Evolutionary conservation across 2,329 filamentous ascomycete genomes (phyloP).

Genomic region (Ceratocystis smalleyi): DNA sequence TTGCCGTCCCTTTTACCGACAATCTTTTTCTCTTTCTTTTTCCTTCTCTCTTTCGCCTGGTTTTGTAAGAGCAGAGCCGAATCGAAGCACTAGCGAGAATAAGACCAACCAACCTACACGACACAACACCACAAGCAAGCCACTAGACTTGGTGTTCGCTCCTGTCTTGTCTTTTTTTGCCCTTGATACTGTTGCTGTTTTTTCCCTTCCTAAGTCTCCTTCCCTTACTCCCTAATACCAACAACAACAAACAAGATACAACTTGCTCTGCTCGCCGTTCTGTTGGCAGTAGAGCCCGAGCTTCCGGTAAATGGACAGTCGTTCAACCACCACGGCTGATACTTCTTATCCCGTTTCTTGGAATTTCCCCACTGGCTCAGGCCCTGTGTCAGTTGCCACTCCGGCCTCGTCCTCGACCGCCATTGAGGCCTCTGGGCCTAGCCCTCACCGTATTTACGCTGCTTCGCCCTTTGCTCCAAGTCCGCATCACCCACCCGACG

Average conservation of each 20-base stretch:
- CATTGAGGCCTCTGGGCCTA: slow-evolving; percentile 12
- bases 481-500: slow-evolving; percentile 18
- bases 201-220: background rate
- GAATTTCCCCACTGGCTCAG: slow-evolving; percentile 22
- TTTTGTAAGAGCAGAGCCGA: background rate
- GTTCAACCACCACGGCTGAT: slow-evolving; percentile 35
- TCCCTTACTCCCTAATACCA: background rate
- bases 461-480: slow-evolving; percentile 4
- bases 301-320: slow-evolving; percentile 34
- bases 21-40: slow-evolving; percentile 2
- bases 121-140: background rate
- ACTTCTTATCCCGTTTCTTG: slow-evolving; percentile 30
- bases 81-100: background rate
- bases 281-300: slow-evolving; percentile 20
- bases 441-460: slow-evolving; percentile 6
- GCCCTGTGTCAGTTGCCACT: slow-evolving; percentile 10
- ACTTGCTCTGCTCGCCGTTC: slow-evolving; percentile 14
- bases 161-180: background rate
- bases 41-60: background rate
- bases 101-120: background rate
- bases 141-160: background rate
- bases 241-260: background rate
- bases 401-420: slow-evolving; percentile 7
- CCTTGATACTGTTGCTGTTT: background rate
- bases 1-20: slow-evolving; percentile 5